Evolutionary conservation across 495 filamentous ascomycete species (phyloP), one percentile per base, ranked within the genome.

Genomic region (Pseudevernia furfuracea): DNA sequence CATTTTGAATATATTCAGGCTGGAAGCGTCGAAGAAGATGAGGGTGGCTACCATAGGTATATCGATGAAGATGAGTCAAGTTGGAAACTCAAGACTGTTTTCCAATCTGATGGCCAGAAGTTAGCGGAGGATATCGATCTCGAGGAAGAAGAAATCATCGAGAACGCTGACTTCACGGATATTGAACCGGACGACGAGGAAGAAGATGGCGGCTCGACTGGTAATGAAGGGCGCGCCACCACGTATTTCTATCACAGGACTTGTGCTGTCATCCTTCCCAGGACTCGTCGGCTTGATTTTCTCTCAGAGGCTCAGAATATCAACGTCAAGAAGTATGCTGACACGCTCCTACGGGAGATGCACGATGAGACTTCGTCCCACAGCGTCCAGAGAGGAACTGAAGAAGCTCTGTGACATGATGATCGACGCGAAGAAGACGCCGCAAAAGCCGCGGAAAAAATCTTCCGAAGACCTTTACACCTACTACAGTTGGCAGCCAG

Each of bases 151-250:
- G 63, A 66, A 7, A 30, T 67, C 12, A 32, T 64, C 4, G 55
- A 66, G 37, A 25, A 53, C 15, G 23, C 52, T 76, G 62, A 62
- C 69, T 19, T 58, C 23, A 28, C 48, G 14, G 66, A 74, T 43
- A n/a, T 11, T 32, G 62, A 70, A 23, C 72, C 74, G 0, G 72
- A 79, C 62, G 67, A 74, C 62, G 67, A 74, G 28, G 72, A 77
- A 65, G 72, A 76, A 19, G 76, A 73, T 56, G 69, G 67, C 55
- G 73, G 71, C 11, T 80, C 65, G 53, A 77, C 72, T 14, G 76
- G 77, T 19, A 78, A 79, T 63, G 78, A 66, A 52, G 69, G 64
- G 36, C 30, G 55, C 58, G 44, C 49, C 21, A 59, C 69, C 28
- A 75, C 69, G 37, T 76, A 77, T 37, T 71, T 71, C 63, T 81